Percentiles rank a stretch among this genome's conserved stretches.
Evolutionary conservation across 805 yeast genomes (phyloP).

Genomic region (Candida nitratophila): DNA sequence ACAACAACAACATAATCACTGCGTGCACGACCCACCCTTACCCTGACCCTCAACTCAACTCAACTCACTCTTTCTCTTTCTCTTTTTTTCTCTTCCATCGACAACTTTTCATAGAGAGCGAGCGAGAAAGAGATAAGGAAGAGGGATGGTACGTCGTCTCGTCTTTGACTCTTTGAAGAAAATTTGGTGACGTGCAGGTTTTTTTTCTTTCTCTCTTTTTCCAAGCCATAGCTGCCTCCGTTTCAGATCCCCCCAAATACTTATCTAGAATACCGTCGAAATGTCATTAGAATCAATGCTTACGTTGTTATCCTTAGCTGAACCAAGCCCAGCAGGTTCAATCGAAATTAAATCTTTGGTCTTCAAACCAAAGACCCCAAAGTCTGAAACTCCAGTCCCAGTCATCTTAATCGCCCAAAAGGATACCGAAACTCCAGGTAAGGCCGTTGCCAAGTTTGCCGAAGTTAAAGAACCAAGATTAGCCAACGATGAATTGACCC

Average conservation of each 20-base stretch:
- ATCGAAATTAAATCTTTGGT: slow-evolving; percentile 65
- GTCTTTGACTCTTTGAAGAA: too few relatives aligned
- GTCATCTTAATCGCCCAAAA: slow-evolving; percentile 72
- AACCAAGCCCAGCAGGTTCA: slow-evolving; percentile 44
- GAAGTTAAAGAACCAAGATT: slow-evolving; percentile 79
- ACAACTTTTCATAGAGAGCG: neutral
- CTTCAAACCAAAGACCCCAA: slow-evolving; percentile 88
- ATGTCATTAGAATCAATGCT: slow-evolving; percentile 69
- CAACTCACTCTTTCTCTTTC: too few relatives aligned
- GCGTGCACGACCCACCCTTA: too few relatives aligned
- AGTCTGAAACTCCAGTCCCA: slow-evolving; percentile 72
- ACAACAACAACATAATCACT: too few relatives aligned
- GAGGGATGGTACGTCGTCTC: neutral
- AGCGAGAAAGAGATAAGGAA: neutral
- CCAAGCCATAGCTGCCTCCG: too few relatives aligned
- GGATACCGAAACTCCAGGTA: slow-evolving; percentile 62
- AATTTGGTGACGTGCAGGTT: too few relatives aligned
- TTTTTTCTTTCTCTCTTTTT: too few relatives aligned
- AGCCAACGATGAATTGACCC: slow-evolving; percentile 75
- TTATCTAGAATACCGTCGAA: too few relatives aligned
- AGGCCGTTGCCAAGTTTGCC: slow-evolving; percentile 57
- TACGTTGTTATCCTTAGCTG: slow-evolving; percentile 56
- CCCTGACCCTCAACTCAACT: too few relatives aligned
- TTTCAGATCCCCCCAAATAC: too few relatives aligned
- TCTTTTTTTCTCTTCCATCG: neutral